These are phyloP conservation scores for Calonectria leucothoes DNA, from an alignment of 2,329 filamentous ascomycete species.

Conservation along the genomic window DNA sequence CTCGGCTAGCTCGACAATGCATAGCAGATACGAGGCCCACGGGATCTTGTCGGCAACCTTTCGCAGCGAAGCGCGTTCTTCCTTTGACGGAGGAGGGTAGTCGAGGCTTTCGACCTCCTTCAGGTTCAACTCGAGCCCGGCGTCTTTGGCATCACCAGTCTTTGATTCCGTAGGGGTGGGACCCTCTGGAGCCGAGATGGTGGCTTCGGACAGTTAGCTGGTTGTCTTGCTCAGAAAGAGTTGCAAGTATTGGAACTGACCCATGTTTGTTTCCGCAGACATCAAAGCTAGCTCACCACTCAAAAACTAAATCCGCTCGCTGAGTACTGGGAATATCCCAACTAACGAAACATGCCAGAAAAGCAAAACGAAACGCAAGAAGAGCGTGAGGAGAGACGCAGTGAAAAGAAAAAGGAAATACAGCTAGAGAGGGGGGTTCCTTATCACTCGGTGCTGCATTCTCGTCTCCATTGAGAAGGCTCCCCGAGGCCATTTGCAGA, in stretches of 20 bases:
- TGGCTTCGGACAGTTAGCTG: not conserved
- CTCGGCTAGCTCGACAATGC: conserved; percentile 70
- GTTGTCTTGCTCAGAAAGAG: not conserved
- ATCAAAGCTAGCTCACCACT: not conserved
- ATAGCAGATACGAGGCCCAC: conserved; percentile 65
- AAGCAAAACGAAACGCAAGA: not conserved
- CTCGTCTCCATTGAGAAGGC: not conserved
- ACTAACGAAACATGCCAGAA: not conserved
- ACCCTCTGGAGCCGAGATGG: not conserved
- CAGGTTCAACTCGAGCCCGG: not conserved
- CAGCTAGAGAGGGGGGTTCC: not conserved
- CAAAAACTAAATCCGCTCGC: not conserved
- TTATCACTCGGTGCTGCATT: not conserved
- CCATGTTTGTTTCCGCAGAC: not conserved
- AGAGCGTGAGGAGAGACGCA: not conserved
- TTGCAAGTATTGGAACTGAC: not conserved
- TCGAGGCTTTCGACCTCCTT: not conserved
- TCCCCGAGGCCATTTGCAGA: not conserved
- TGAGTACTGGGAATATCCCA: not conserved
- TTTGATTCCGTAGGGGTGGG: not conserved
- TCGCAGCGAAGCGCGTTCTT: not conserved
- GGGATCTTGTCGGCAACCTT: conserved; percentile 60
- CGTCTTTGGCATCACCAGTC: not conserved
- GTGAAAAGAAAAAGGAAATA: not conserved
- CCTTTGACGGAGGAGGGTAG: not conserved